Base-by-base conservation (phyloP, 2,329 filamentous ascomycete genomes). In the Colletotrichum lentis region DNA sequence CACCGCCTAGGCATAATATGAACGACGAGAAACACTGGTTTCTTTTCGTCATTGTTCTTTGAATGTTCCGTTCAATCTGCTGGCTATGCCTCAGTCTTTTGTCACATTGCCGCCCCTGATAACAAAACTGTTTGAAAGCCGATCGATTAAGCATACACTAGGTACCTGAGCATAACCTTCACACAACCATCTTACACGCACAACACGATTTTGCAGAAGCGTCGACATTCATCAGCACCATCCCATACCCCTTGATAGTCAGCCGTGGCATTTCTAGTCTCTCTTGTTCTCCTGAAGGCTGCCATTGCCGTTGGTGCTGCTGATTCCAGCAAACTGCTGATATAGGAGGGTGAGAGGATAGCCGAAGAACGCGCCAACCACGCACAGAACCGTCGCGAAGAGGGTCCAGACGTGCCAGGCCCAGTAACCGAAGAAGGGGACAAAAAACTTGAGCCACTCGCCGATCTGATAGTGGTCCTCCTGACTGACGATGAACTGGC, bases 391-490 rank as follows among this genome's bases (percentile, higher is more conserved):
- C 0, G 91, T 90, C 3, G 88, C 88, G 61, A 88, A 82, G 22
- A 90, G 79, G 75, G 94, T 91, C 84, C 86, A 91, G 0, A 73
- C 11, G 3, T 84, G 70, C 77, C 86, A 82, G 1, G 93, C 77
- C 27, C 86, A 74, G 8, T 82, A 78, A 0, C 87, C 88, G 0
- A 90, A 78, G 0, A 86, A 84, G 12, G 90, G 88, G 18, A 86
- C 73, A 20, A 94, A 73, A 74, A 96, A 96, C 73, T 90, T 90
- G 69, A 95, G 81, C 70, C 90, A 90, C 72, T 97, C 90, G 56
- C 88, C 90, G 0, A 88, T 83, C 73, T 95, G 92, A 74, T 97
- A 97, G 8, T 94, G 80, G 75, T 97, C 93, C 71, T 96, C 89
- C 76, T 97, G 94, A 20, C 83, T 85, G 7, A 83, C 78, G 70